These are phyloP conservation scores for Maudiozyma humilis DNA, from an alignment of 1,139 yeast genomes.

Conservation along the genomic window DNA sequence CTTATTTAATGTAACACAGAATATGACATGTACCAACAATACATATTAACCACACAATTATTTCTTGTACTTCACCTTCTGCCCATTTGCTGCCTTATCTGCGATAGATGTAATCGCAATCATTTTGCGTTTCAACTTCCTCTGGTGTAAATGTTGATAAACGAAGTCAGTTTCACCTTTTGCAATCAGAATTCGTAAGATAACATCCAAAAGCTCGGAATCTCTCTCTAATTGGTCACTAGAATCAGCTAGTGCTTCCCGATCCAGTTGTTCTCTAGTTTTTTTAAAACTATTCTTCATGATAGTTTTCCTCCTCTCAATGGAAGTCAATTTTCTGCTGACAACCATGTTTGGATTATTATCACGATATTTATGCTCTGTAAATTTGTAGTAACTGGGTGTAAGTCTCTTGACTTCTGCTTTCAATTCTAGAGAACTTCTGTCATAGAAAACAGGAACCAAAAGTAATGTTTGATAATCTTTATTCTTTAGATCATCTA, in stretches of 20 bases:
- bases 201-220: conserved; percentile 54
- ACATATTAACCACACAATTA: background rate
- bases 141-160: conserved; percentile 30
- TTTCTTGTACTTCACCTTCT: conserved; percentile 13
- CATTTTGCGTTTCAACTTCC: conserved; percentile 9
- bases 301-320: conserved; percentile 60
- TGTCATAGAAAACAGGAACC: conserved; percentile 61
- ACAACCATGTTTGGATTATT: conserved; percentile 16
- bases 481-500: conserved; percentile 54
- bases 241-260: conserved; percentile 45
- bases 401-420: conserved; percentile 54
- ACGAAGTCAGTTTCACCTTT: conserved; percentile 42
- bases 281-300: conserved; percentile 64
- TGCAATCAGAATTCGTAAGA: conserved; percentile 48
- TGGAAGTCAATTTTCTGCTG: conserved; percentile 43
- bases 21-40: too few species aligned
- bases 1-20: too few species aligned
- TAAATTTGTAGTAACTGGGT: conserved; percentile 43
- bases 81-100: conserved; percentile 14
- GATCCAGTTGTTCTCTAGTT: conserved; percentile 43
- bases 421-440: conserved; percentile 42
- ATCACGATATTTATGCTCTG: conserved; percentile 19
- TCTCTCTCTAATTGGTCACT: conserved; percentile 51
- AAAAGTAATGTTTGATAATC: conserved; percentile 58
- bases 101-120: conserved; percentile 9